Evolutionary conservation across 2,329 filamentous ascomycete species (phyloP), one percentile per base, ranked within the genome.

Genomic region (Myriosclerotinia scirpicola): DNA sequence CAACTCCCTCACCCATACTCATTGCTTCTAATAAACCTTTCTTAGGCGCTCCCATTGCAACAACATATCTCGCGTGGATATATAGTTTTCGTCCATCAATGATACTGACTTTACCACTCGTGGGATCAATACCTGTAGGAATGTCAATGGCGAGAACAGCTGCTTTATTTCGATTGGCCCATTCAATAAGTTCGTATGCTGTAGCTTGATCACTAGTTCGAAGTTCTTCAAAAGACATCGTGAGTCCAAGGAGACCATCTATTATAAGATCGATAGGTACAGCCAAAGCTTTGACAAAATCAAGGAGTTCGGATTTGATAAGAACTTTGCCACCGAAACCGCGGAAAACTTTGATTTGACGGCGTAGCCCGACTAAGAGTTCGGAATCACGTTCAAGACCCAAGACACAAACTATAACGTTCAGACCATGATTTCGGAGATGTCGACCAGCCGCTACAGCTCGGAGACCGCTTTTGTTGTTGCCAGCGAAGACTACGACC

Each of bases 181-280:
- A 98, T 69, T 93, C 90, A 74, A 97, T 95, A 75, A 97, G 86
- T 75, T 96, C 90, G 74, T 96, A 93, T 0, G 92, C 91, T 0
- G 90, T 90, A 4, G 89, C 88, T 76, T 96, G 92, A 71, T 96
- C 91, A 20, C 90, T 89, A 2, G 89, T 90, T 46, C 92, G 86
- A 38, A 98, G 82, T 72, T 96, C 92, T 71, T 97, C 93, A 74
- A 97, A 97, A 2, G 91, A 89, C 66, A 93, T 87, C 54, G 95
- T 92, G 69, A 95, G 85, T 4, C 93, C 93, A 5, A 99, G 85
- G 15, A 98, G 81, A 1, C 93, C 93, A 76, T 99, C 95, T 65
- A 98, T 86, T 70, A 97, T 92, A 67, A 97, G 82, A 55, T 93
- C 90, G 0, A 92, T 87, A 0, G 87, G 86, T 26, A 87, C 84